These are phyloP conservation scores for Aureobasidium sp. DNA, from an alignment of 2,329 filamentous ascomycete genomes.

Conservation along the genomic window DNA sequence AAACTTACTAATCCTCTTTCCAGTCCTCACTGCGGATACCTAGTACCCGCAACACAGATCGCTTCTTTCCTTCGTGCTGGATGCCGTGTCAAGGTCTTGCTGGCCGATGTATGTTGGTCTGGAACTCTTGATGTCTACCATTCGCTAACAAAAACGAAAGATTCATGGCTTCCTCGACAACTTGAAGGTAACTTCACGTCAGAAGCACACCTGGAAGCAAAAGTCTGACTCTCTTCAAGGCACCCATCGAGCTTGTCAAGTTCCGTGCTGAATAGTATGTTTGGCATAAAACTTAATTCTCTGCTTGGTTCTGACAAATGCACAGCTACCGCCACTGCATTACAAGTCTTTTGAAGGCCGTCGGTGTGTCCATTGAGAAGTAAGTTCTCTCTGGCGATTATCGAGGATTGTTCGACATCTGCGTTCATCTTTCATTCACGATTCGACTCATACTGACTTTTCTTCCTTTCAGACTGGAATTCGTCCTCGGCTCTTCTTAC, in stretches of 20 bases:
- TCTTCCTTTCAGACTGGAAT: conserved; percentile 50
- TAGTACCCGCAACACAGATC: conserved; percentile 81
- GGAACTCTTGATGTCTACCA: not conserved
- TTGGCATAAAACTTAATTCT: not conserved
- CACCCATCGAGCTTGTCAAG: conserved; percentile 79
- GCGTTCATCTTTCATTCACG: too few species aligned
- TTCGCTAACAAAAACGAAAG: conserved; percentile 18
- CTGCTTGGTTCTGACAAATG: not conserved
- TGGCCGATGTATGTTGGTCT: conserved; percentile 17
- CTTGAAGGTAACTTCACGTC: not conserved
- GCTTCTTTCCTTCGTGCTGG: conserved; percentile 79
- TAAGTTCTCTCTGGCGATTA: too few species aligned
- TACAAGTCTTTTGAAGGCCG: conserved; percentile 63
- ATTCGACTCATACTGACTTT: too few species aligned
- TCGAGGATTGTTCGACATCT: too few species aligned
- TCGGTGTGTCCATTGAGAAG: conserved; percentile 63
- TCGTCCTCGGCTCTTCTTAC: conserved; percentile 65
- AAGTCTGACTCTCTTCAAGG: conserved; percentile 30
- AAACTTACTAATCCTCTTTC: not conserved
- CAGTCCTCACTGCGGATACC: conserved; percentile 75
- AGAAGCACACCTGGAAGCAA: accelerated
- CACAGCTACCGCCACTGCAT: conserved; percentile 63
- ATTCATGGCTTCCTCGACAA: conserved; percentile 63
- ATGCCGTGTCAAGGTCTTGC: conserved; percentile 51
- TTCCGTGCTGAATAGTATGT: conserved; percentile 60